Evolutionary conservation across 2,329 filamentous ascomycete species (phyloP).

Genomic region (Paecilomyces formosus): DNA sequence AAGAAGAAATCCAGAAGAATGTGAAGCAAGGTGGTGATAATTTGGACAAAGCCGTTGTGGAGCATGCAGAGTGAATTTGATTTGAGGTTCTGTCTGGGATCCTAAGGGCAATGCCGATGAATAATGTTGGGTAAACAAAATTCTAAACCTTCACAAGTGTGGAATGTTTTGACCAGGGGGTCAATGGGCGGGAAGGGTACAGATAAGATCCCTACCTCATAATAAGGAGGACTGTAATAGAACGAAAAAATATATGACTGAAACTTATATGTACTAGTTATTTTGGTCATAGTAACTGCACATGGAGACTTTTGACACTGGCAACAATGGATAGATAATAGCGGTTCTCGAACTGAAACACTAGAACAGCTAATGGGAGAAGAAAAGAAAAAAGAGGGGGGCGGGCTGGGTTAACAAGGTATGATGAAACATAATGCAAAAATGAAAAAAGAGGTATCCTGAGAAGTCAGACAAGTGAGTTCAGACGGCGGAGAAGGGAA

Average conservation of each 20-base stretch:
- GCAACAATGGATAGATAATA: background rate
- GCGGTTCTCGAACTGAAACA: background rate
- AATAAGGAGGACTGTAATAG: too few relatives aligned
- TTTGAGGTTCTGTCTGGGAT: too few relatives aligned
- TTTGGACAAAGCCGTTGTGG: too few relatives aligned
- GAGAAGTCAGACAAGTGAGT: background rate
- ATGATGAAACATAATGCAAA: too few relatives aligned
- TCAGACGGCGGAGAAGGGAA: background rate
- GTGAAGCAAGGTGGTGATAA: too few relatives aligned
- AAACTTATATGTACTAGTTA: background rate
- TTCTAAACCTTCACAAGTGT: too few relatives aligned
- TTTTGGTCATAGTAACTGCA: background rate
- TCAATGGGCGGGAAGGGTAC: too few relatives aligned
- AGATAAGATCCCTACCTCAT: too few relatives aligned
- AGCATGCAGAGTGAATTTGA: too few relatives aligned
- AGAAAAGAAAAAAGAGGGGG: background rate
- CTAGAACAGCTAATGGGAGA: background rate
- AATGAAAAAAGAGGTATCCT: background rate
- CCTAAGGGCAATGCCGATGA: background rate
- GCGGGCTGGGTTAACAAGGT: too few relatives aligned
- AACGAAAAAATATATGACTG: background rate
- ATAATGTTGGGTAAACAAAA: too few relatives aligned
- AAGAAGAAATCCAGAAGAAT: constrained; percentile 25
- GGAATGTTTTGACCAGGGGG: too few relatives aligned
- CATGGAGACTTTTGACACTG: background rate